A percentile compares a stretch with the other conserved stretches of the same genome.
Conservation (phyloP, 2,329 filamentous ascomycete genomes). For the Calonectria ilicicola region DNA sequence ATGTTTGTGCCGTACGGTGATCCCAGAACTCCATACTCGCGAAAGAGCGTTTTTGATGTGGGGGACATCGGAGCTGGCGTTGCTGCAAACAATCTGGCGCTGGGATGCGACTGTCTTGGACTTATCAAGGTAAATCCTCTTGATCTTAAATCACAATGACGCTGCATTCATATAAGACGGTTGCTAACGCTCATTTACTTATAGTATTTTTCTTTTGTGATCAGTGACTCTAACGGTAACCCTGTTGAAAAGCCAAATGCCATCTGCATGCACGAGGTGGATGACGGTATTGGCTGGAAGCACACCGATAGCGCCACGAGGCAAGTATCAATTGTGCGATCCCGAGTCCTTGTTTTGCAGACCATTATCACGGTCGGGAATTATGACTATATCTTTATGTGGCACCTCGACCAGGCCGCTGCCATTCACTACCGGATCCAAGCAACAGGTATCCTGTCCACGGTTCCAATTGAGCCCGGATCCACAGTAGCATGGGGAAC, state of each 20-base stretch:
- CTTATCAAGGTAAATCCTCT: slow-evolving; percentile 55
- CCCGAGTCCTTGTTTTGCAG: slow-evolving; percentile 74
- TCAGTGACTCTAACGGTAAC: slow-evolving; percentile 65
- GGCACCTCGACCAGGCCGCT: slow-evolving; percentile 23
- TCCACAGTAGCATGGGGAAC: slow-evolving; percentile 16
- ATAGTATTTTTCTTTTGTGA: slow-evolving; percentile 70
- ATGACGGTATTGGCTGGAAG: slow-evolving; percentile 80
- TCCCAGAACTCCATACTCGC: slow-evolving; percentile 72
- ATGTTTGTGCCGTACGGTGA: slow-evolving; percentile 80
- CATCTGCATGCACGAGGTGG: slow-evolving; percentile 77
- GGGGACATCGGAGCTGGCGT: slow-evolving; percentile 77
- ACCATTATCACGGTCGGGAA: slow-evolving; percentile 77
- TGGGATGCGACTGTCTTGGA: slow-evolving; percentile 80
- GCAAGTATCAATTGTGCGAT: slow-evolving; percentile 69
- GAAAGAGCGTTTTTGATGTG: slow-evolving; percentile 80
- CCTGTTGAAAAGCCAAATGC: slow-evolving; percentile 66
- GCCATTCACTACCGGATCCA: slow-evolving; percentile 24
- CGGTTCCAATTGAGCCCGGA: slow-evolving; percentile 10
- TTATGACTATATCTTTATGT: slow-evolving; percentile 71
- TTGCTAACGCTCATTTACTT: background rate
- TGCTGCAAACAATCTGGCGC: slow-evolving; percentile 75
- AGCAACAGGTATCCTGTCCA: slow-evolving; percentile 28
- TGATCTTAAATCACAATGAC: background rate
- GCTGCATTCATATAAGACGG: background rate
- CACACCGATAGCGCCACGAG: slow-evolving; percentile 75